Evolutionary conservation across 805 yeast species (phyloP).

Genomic region (Metschnikowia noctiluminum): DNA sequence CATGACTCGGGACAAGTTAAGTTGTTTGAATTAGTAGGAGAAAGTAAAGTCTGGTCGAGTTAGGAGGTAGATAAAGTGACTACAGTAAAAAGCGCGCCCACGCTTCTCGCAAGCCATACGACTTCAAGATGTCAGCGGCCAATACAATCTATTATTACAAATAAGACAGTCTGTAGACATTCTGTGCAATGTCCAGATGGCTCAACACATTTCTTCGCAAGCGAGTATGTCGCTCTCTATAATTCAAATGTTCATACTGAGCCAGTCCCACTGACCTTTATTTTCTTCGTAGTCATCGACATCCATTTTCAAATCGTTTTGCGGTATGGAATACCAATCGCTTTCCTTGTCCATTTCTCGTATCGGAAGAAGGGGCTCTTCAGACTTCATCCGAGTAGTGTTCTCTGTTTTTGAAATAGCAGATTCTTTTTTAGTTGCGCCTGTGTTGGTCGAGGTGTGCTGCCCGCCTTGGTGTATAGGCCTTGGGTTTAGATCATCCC

Average conservation of each 20-base stretch:
- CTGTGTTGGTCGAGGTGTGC: background rate
- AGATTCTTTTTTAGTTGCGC: background rate
- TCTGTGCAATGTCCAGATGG: background rate
- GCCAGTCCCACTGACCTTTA: constrained; percentile 44
- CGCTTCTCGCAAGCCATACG: background rate
- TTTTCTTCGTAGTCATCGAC: constrained; percentile 11
- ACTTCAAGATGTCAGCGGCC: too few species aligned
- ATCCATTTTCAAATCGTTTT: constrained; percentile 12
- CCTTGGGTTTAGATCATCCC: constrained; percentile 50
- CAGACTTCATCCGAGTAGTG: background rate
- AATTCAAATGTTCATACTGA: constrained; percentile 39
- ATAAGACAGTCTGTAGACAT: too few species aligned
- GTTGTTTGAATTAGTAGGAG: background rate
- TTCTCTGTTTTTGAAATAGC: too few species aligned
- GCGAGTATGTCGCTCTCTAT: background rate
- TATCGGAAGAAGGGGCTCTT: constrained; percentile 11
- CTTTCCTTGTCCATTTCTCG: constrained; percentile 14
- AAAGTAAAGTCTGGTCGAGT: too few species aligned
- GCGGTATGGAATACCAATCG: constrained; percentile 18
- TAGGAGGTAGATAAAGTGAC: too few species aligned
- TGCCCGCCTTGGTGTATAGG: constrained; percentile 24
- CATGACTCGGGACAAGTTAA: background rate
- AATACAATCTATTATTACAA: background rate
- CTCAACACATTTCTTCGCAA: background rate
- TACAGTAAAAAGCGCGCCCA: background rate